These are phyloP conservation scores for Alternaria burnsii DNA, from an alignment of 2,329 filamentous ascomycete species.

Conservation along the genomic window DNA sequence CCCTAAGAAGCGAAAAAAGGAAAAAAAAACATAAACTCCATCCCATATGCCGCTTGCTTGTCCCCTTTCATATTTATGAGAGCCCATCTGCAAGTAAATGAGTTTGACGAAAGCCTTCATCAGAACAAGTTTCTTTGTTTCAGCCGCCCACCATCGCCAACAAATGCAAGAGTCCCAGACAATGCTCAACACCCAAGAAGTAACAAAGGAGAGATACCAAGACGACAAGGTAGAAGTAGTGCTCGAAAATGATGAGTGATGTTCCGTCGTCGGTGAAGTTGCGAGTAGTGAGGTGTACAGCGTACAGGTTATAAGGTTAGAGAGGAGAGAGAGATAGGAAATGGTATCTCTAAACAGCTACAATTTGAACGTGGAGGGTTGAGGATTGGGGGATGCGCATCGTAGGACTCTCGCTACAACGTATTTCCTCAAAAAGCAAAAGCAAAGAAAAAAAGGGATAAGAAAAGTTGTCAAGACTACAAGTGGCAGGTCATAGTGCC, in stretches of 20 bases:
- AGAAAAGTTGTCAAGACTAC: conserved; percentile 58
- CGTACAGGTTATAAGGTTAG: conserved; percentile 20
- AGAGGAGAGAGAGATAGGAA: conserved; percentile 43
- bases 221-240: conserved; percentile 28
- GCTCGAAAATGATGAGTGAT: conserved; percentile 17
- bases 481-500: conserved; percentile 72
- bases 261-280: conserved; percentile 26
- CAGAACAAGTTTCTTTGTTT: conserved; percentile 32
- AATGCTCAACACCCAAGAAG: conserved; percentile 25
- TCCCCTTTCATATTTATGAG: conserved; percentile 22
- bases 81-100: conserved; percentile 6
- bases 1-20: conserved; percentile 42
- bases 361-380: conserved; percentile 37
- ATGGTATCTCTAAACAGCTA: conserved; percentile 52
- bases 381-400: conserved; percentile 16
- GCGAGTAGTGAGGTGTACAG: conserved; percentile 24
- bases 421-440: conserved; percentile 26
- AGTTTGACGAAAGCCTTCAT: conserved; percentile 27
- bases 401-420: conserved; percentile 38
- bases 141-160: conserved; percentile 16
- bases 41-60: conserved; percentile 30
- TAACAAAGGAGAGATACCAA: conserved; percentile 50
- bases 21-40: conserved; percentile 23
- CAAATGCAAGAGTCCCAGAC: conserved; percentile 27
- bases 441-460: conserved; percentile 44